These are phyloP conservation scores for Pestalotiopsis sp. DNA, from an alignment of 2,329 filamentous ascomycete genomes.

Conservation along the genomic window DNA sequence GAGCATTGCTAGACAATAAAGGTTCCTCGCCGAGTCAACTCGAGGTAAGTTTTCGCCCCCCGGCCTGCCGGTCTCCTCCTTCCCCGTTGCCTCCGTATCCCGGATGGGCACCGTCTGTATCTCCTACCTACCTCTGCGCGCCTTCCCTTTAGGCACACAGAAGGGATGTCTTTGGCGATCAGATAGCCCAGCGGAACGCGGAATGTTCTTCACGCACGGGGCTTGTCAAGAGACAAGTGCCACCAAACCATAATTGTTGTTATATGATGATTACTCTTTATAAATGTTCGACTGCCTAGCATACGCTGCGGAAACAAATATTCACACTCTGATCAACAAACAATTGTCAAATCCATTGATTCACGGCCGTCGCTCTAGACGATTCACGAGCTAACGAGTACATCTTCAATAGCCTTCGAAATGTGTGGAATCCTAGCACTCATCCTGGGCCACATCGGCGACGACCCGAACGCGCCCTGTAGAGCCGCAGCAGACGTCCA, in stretches of 20 bases:
- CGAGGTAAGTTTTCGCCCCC: not conserved
- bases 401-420: not conserved
- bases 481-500: constrained; percentile 54
- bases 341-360: not conserved
- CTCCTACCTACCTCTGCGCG: not conserved
- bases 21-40: not conserved
- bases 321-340: constrained; percentile 10
- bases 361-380: too few relatives aligned
- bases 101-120: not conserved
- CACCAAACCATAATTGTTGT: not conserved
- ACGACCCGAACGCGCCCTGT: constrained; percentile 13
- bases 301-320: constrained; percentile 13
- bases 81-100: not conserved
- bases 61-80: not conserved
- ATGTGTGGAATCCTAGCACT: constrained; percentile 57
- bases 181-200: not conserved
- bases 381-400: not conserved
- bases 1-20: not conserved
- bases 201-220: not conserved
- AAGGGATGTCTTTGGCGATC: not conserved
- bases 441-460: constrained; percentile 47
- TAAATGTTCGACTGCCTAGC: constrained; percentile 16
- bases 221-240: not conserved
- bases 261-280: constrained; percentile 13
- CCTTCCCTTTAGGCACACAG: not conserved